phyloP scores from a whole-genome alignment of 2,329 filamentous ascomycete species.

The Amauroascus verrucosus region DNA sequence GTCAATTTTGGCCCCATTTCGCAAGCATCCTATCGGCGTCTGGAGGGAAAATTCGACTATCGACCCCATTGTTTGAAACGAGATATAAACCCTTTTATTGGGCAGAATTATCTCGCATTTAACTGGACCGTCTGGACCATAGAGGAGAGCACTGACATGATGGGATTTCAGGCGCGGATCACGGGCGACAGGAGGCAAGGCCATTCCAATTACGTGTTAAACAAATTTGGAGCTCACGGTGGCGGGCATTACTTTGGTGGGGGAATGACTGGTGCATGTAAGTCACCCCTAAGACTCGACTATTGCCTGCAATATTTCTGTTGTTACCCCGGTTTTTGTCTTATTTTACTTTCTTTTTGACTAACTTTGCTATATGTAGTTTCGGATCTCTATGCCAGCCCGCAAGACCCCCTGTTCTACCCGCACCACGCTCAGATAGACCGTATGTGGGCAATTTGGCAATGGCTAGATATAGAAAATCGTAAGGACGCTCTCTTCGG shows the following conservation, averaged over 20 bases:
- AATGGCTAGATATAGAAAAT: constrained; percentile 15
- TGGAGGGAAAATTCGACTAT: constrained; percentile 19
- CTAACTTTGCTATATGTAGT: constrained; percentile 2
- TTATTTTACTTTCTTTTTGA: background rate
- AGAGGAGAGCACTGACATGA: constrained; percentile 14
- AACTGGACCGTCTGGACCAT: constrained; percentile 15
- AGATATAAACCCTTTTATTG: constrained; percentile 27
- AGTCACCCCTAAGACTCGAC: background rate
- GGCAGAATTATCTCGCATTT: constrained; percentile 10
- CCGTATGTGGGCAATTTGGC: constrained; percentile 21
- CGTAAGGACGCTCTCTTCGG: constrained; percentile 11
- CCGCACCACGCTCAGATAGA: constrained; percentile 20
- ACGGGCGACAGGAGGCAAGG: constrained; percentile 10
- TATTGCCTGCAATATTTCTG: too few species aligned
- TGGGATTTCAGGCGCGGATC: constrained; percentile 14
- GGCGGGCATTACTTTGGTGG: constrained; percentile 16
- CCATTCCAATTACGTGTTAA: constrained; percentile 6
- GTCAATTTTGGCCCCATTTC: constrained; percentile 28
- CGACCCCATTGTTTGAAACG: constrained; percentile 32
- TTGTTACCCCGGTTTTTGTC: too few species aligned
- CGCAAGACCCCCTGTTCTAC: constrained; percentile 20
- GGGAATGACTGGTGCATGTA: constrained; percentile 13
- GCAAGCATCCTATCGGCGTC: constrained; percentile 1
- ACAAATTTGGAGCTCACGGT: constrained; percentile 16
- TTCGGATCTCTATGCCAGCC: constrained; percentile 16